Percentiles rank a stretch among this genome's conserved stretches.
Conservation (phyloP, 352 stramenopile species). For the Phytophthora capsici region DNA sequence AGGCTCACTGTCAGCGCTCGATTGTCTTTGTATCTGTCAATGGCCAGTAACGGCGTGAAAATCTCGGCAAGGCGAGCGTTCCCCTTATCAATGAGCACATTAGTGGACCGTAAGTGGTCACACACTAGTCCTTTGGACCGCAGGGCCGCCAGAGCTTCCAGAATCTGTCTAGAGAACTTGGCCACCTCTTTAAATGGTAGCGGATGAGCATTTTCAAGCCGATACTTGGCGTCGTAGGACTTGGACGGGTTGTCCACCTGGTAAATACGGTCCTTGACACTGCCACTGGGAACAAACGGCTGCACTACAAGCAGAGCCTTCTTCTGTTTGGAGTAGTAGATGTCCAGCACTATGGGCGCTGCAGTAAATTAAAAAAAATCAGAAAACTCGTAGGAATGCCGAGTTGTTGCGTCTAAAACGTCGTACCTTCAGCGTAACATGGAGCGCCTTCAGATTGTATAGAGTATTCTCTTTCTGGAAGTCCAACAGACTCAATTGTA, state of each 20-base stretch:
- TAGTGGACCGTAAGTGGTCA: slow-evolving; percentile 70
- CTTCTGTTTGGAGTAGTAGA: slow-evolving; percentile 74
- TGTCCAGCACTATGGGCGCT: slow-evolving; percentile 75
- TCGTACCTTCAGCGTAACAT: slow-evolving; percentile 73
- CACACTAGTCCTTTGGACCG: slow-evolving; percentile 69
- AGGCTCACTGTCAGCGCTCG: slow-evolving; percentile 67
- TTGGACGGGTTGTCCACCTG: slow-evolving; percentile 46
- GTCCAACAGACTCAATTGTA: slow-evolving; percentile 63
- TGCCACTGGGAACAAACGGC: slow-evolving; percentile 59
- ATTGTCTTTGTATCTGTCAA: slow-evolving; percentile 62
- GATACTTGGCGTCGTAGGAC: slow-evolving; percentile 66
- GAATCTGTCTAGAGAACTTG: slow-evolving; percentile 64
- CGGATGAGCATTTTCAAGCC: slow-evolving; percentile 38
- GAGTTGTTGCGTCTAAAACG: not conserved
- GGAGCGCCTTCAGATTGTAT: slow-evolving; percentile 78
- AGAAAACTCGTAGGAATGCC: not conserved
- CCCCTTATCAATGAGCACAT: slow-evolving; percentile 67
- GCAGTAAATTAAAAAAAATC: slow-evolving; percentile 8
- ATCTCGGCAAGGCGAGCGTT: slow-evolving; percentile 70
- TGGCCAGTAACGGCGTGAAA: slow-evolving; percentile 63
- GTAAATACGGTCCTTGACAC: slow-evolving; percentile 72
- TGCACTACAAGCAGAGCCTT: slow-evolving; percentile 71
- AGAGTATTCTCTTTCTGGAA: slow-evolving; percentile 62
- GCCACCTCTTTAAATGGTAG: slow-evolving; percentile 57
- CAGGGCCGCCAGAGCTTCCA: slow-evolving; percentile 62